A percentile compares a stretch with the other conserved stretches of the same genome.
phyloP scores from a whole-genome alignment of 805 yeast species.

The Nakazawaea laoshanensis region DNA sequence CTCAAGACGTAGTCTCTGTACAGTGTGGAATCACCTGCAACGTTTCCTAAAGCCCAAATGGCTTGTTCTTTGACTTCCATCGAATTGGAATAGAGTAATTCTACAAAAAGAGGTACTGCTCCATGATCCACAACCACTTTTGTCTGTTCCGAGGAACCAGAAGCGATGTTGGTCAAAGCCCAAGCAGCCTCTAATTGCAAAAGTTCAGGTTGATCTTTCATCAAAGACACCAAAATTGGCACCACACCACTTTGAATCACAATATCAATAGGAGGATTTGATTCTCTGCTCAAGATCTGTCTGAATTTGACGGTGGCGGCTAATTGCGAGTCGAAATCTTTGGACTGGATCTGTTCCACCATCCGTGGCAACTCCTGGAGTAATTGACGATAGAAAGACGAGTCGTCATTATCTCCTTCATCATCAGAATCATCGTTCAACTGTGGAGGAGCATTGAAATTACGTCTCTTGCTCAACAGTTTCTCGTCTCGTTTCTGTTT shows the following conservation, averaged over 20 bases:
- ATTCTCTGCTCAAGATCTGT: constrained; percentile 87
- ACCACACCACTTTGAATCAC: constrained; percentile 93
- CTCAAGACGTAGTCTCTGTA: constrained; percentile 85
- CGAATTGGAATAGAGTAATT: constrained; percentile 70
- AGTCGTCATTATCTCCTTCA: constrained; percentile 41
- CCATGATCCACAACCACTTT: constrained; percentile 85
- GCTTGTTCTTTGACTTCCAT: constrained; percentile 97
- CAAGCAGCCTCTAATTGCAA: constrained; percentile 97
- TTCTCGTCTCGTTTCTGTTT: constrained; percentile 91
- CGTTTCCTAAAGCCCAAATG: constrained; percentile 98
- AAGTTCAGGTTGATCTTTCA: constrained; percentile 74
- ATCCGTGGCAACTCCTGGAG: constrained; percentile 72
- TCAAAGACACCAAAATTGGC: constrained; percentile 80
- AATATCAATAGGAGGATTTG: constrained; percentile 90
- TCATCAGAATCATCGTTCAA: constrained; percentile 39
- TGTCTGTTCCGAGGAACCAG: constrained; percentile 88
- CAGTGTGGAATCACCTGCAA: constrained; percentile 91
- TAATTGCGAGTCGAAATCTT: constrained; percentile 71
- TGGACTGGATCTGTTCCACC: constrained; percentile 72
- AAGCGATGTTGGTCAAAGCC: constrained; percentile 98
- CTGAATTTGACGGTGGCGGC: constrained; percentile 90
- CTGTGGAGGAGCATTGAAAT: constrained; percentile 50
- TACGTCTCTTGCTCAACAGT: constrained; percentile 87
- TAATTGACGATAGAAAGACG: constrained; percentile 35
- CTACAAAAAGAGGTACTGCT: constrained; percentile 88